Percentiles rank a stretch among this genome's conserved stretches.
Evolutionary conservation across 1,284 basidiomycete species (phyloP).

Genomic region (Cutaneotrichosporon sp.): DNA sequence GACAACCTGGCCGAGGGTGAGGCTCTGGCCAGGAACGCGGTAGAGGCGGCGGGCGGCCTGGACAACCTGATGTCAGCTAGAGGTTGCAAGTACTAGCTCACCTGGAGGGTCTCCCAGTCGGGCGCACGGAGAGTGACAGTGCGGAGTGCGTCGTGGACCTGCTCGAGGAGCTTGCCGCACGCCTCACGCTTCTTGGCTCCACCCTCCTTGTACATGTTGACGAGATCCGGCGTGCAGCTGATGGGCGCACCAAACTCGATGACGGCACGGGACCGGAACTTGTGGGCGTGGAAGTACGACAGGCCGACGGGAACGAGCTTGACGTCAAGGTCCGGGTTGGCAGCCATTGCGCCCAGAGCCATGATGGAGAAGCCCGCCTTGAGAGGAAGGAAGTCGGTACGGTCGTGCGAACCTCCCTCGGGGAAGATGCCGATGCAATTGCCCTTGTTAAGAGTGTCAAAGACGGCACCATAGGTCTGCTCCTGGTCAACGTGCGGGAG

Average conservation of each 20-base stretch:
- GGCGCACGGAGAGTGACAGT: slow-evolving; percentile 95
- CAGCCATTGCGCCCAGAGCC: slow-evolving; percentile 96
- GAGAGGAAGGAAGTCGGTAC: slow-evolving; percentile 87
- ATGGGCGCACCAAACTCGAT: slow-evolving; percentile 94
- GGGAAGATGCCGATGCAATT: slow-evolving; percentile 95
- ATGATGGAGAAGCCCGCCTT: slow-evolving; percentile 96
- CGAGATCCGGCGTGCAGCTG: slow-evolving; percentile 79
- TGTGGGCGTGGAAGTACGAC: slow-evolving; percentile 92
- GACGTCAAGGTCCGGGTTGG: slow-evolving; percentile 79
- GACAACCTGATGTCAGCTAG: slow-evolving; percentile 72
- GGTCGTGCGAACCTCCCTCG: slow-evolving; percentile 96
- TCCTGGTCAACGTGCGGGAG: slow-evolving; percentile 87
- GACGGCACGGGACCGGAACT: slow-evolving; percentile 91
- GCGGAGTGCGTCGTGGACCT: slow-evolving; percentile 94
- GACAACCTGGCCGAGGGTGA: slow-evolving; percentile 93
- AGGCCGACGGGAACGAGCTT: slow-evolving; percentile 93
- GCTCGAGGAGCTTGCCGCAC: slow-evolving; percentile 81
- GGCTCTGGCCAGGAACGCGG: slow-evolving; percentile 89
- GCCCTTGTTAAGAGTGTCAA: slow-evolving; percentile 78
- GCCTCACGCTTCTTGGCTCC: slow-evolving; percentile 87
- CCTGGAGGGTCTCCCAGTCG: slow-evolving; percentile 98
- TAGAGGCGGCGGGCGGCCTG: slow-evolving; percentile 95
- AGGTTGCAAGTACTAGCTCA: slow-evolving; percentile 43
- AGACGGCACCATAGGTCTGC: slow-evolving; percentile 93
- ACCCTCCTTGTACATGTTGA: slow-evolving; percentile 87